Base-by-base conservation (phyloP, 108 stramenopile genomes). In the Skeletonema menzelii region DNA sequence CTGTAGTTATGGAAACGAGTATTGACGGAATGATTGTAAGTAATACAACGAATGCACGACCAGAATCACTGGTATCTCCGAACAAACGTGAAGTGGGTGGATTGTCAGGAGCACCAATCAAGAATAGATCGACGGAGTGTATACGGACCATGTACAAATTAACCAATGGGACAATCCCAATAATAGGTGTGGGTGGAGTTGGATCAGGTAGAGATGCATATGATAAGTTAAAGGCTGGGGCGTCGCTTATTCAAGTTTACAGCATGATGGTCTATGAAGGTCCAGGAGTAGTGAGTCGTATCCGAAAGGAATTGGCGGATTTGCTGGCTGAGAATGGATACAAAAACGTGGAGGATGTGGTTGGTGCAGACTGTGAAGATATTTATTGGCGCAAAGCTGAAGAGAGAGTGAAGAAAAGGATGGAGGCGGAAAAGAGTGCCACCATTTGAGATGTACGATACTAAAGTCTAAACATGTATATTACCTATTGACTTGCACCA, bases 161-260 rank as follows among this genome's bases (percentile, higher is more conserved):
- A 0, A 96, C 95, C 15, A 42, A 87, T 7, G 97, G 97, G n/a
- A 70, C 74, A 34, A 59, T 98, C 8, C 94, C 94, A 8, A 92
- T 99, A 27, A 87, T 98, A 55, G 98, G 97, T n/a, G 97, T 97
- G 4, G 98, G 98, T 7, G 98, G 98, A 5, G 79, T 99, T 8
- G 85, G 77, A 8, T 85, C 84, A 20, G 97, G 88, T 0, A 56
- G 84, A 24, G 96, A 98, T 73, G 97, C 86, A 3, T 98, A 88
- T 55, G 98, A 97, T 15, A 98, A 97, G 75, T 66, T 99, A 4
- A 81, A 79, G 20, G 97, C 98, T 13, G 98, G 98, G 5, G 98
- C 98, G 1, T 88, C 86, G 8, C 60, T 97, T 26, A 90, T 99
- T 22, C 95, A 98, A 84, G 68, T 99, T 4, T 99, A 99, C 81